Percentiles rank a stretch among this genome's conserved stretches.
phyloP scores from a whole-genome alignment of 371 early-diverging fungal species.

The Actinomucor elegans region DNA sequence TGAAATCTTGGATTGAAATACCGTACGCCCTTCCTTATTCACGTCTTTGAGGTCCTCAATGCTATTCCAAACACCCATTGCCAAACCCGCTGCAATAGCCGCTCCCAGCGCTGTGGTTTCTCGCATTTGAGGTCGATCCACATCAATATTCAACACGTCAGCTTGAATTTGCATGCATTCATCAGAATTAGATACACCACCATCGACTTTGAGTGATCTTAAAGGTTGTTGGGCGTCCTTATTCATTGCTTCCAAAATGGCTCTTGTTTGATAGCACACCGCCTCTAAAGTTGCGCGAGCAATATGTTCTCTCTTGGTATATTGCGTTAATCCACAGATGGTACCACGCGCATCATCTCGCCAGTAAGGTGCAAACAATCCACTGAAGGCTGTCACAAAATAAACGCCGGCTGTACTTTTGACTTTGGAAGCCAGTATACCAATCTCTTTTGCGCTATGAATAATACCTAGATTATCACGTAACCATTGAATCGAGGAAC shows the following conservation, averaged over 20 bases:
- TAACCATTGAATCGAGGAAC: conserved; percentile 92
- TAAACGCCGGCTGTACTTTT: conserved; percentile 89
- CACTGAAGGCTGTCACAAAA: conserved; percentile 94
- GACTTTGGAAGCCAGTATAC: conserved; percentile 49
- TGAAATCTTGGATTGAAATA: conserved; percentile 49
- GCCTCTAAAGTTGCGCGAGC: conserved; percentile 91
- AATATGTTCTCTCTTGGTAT: conserved; percentile 82
- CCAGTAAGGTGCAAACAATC: conserved; percentile 97
- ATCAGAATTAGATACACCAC: conserved; percentile 92
- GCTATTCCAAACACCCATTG: conserved; percentile 73
- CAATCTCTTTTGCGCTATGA: conserved; percentile 67
- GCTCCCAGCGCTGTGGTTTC: conserved; percentile 96
- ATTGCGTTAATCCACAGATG: conserved; percentile 89
- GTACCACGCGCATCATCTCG: conserved; percentile 88
- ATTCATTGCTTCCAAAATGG: conserved; percentile 91
- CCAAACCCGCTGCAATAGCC: conserved; percentile 92
- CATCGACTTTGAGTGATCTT: conserved; percentile 83
- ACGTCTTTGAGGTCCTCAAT: conserved; percentile 35
- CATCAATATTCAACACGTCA: conserved; percentile 83
- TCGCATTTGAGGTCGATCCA: conserved; percentile 87
- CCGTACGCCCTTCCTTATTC: conserved; percentile 33
- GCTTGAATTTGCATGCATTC: conserved; percentile 92
- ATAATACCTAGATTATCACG: conserved; percentile 87
- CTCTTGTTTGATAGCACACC: conserved; percentile 87
- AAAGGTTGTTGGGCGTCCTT: conserved; percentile 70